Conservation (phyloP, 1,284 basidiomycete genomes). For the Leccinum huronense region DNA sequence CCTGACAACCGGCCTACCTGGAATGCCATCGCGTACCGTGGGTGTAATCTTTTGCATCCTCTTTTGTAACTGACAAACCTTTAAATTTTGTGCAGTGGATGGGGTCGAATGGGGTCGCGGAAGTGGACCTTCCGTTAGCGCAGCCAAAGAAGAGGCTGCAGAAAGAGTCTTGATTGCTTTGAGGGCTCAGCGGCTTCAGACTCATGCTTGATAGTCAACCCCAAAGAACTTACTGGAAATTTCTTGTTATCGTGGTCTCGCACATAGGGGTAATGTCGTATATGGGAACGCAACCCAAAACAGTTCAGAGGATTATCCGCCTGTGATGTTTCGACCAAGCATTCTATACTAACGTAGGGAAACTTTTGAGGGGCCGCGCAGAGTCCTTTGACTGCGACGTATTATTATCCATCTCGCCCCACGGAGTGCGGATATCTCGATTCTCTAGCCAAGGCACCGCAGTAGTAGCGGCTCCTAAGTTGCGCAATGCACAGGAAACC, state of each 20-base stretch:
- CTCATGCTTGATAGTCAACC: neutral
- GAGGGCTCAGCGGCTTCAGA: neutral
- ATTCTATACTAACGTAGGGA: neutral
- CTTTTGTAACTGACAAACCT: neutral
- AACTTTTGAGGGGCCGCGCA: neutral
- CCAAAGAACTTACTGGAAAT: neutral
- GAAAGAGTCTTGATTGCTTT: slow-evolving; percentile 22
- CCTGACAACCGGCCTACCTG: slow-evolving; percentile 30
- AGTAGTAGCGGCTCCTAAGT: neutral
- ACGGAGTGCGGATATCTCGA: neutral
- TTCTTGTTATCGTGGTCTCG: neutral
- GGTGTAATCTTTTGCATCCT: slow-evolving; percentile 11
- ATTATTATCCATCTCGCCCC: neutral
- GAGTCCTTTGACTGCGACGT: neutral
- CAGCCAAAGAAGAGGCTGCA: slow-evolving; percentile 30
- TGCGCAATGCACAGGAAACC: slow-evolving; percentile 8
- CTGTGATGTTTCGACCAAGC: neutral
- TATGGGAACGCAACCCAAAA: slow-evolving; percentile 22
- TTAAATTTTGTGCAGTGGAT: slow-evolving; percentile 20
- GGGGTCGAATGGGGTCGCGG: slow-evolving; percentile 33
- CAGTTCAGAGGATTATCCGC: slow-evolving; percentile 15
- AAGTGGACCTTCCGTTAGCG: slow-evolving; percentile 19
- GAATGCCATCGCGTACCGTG: slow-evolving; percentile 27
- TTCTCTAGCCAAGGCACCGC: slow-evolving; percentile 10
- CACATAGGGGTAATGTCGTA: slow-evolving; percentile 21